Evolutionary conservation across 345 rosid genomes (phyloP).

Genomic region (Arabidopsis thaliana): TAIR10.1 NC_003076.8:18160501-18161000

Average conservation of each 20-base stretch:
- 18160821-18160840: neutral
- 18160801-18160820: neutral
- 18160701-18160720: constrained; percentile 25
- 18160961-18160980: neutral
- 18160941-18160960: neutral
- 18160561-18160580: neutral
- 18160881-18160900: neutral
- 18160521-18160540: too few species aligned
- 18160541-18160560: too few species aligned
- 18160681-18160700: constrained; percentile 31
- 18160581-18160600: neutral
- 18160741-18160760: neutral
- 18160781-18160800: neutral
- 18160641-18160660: constrained; percentile 21
- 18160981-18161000: neutral
- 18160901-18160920: constrained; percentile 4
- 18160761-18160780: neutral
- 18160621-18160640: constrained; percentile 31
- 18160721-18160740: constrained; percentile 28
- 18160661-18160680: constrained; percentile 29
- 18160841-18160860: neutral
- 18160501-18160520: too few species aligned
- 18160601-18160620: constrained; percentile 2
- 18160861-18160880: neutral
- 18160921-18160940: neutral